Conservation (phyloP, 139 green algal species). For the Coccomyxa sp. region DNA sequence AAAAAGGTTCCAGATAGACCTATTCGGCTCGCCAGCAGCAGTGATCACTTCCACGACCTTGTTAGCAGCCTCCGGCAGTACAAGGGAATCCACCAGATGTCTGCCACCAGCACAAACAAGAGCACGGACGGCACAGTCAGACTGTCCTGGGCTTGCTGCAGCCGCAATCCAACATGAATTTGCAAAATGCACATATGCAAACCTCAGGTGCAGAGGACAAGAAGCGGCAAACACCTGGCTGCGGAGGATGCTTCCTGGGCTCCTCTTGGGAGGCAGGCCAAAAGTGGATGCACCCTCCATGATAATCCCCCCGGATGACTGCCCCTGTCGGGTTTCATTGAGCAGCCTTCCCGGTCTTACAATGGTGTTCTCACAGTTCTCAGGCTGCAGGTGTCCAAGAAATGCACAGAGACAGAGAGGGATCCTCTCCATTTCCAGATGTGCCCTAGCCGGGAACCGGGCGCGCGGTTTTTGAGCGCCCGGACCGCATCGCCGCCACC, state of each 20-base stretch:
- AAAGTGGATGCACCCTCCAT: conserved; percentile 41
- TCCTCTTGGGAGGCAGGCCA: conserved; percentile 33
- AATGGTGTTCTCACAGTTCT: conserved; percentile 81
- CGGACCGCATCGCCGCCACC: too few species aligned
- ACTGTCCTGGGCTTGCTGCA: background rate
- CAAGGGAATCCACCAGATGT: conserved; percentile 67
- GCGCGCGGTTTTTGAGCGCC: too few species aligned
- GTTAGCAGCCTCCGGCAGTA: conserved; percentile 42
- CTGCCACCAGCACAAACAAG: conserved; percentile 55
- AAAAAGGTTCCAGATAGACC: conserved; percentile 11
- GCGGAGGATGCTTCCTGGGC: conserved; percentile 35
- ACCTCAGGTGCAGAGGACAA: background rate
- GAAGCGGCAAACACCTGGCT: conserved; percentile 8
- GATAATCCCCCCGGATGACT: conserved; percentile 36
- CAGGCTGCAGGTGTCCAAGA: too few species aligned
- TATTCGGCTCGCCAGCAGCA: background rate
- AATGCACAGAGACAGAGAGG: too few species aligned
- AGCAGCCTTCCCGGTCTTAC: conserved; percentile 55
- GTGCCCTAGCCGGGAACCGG: too few species aligned
- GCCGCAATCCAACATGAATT: background rate
- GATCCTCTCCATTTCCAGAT: too few species aligned
- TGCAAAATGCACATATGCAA: too few species aligned
- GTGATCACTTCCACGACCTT: conserved; percentile 72
- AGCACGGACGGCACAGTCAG: conserved; percentile 26
- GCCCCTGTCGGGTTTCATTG: conserved; percentile 1